A percentile compares a stretch with the other conserved stretches of the same genome.
Conservation (phyloP, 139 green algal genomes). For the Picocystis salinarum region DNA sequence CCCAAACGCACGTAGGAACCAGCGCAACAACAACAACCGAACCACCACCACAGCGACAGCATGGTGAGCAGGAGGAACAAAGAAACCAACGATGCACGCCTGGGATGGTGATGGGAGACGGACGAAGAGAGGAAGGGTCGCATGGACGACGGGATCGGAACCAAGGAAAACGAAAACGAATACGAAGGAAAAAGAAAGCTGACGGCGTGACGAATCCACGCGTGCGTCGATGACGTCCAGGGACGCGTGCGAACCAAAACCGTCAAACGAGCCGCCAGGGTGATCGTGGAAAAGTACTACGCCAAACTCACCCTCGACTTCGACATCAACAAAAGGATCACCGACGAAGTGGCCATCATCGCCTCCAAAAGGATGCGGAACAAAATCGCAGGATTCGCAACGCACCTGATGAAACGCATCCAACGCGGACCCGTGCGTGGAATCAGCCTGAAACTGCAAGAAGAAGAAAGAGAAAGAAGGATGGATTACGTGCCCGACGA, state of each 20-base stretch:
- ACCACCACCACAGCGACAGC: too few relatives aligned
- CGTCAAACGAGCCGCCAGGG: constrained; percentile 88
- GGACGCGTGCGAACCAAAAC: constrained; percentile 98
- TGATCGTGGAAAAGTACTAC: constrained; percentile 99
- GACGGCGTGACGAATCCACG: too few relatives aligned
- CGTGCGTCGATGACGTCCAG: too few relatives aligned
- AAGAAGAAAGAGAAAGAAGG: constrained; percentile 96
- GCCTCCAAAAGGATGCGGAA: constrained; percentile 77
- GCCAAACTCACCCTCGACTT: constrained; percentile 85
- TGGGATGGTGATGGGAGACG: too few relatives aligned
- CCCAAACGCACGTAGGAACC: too few relatives aligned
- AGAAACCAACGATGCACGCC: too few relatives aligned
- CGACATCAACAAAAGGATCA: constrained; percentile 90
- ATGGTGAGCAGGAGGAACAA: too few relatives aligned
- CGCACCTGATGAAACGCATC: constrained; percentile 99
- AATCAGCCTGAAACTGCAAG: constrained; percentile 99
- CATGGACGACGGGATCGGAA: too few relatives aligned
- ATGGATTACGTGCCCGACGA: constrained; percentile 98
- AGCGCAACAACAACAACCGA: too few relatives aligned
- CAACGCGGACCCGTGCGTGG: constrained; percentile 91
- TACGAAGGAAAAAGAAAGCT: too few relatives aligned
- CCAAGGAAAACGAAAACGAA: too few relatives aligned
- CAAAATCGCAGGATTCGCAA: constrained; percentile 99
- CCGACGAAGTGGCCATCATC: constrained; percentile 94
- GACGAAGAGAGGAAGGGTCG: too few relatives aligned